Conservation (phyloP, 2,329 filamentous ascomycete species). For the Alternaria sp. region DNA sequence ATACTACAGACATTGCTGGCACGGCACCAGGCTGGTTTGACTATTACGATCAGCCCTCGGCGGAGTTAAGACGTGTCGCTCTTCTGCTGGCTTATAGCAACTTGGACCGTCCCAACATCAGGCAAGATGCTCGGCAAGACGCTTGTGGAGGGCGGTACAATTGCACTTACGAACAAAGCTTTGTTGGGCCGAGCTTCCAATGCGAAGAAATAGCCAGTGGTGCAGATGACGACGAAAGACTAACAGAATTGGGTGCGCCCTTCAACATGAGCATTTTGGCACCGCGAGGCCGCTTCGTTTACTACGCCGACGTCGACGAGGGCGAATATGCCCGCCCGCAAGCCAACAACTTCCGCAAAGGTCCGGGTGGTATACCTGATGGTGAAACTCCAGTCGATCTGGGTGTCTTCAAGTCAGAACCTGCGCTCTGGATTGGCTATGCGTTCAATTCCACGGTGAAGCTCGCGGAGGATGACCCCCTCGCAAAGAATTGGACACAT, state of each 20-base stretch:
- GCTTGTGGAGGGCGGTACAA: constrained; percentile 46
- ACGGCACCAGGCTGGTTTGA: constrained; percentile 37
- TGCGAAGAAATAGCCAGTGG: constrained; percentile 38
- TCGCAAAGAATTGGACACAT: constrained; percentile 35
- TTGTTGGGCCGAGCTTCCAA: constrained; percentile 42
- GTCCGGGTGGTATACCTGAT: constrained; percentile 40
- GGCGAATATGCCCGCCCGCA: constrained; percentile 41
- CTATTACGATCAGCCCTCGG: constrained; percentile 45
- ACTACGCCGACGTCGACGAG: constrained; percentile 35
- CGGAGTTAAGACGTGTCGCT: constrained; percentile 36
- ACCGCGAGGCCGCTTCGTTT: constrained; percentile 37
- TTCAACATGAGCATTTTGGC: constrained; percentile 41
- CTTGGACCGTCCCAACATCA: constrained; percentile 31
- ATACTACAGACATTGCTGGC: constrained; percentile 37
- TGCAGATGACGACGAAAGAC: constrained; percentile 20
- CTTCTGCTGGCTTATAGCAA: constrained; percentile 40
- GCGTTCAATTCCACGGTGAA: constrained; percentile 34
- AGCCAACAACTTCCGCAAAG: constrained; percentile 21
- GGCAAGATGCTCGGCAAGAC: constrained; percentile 40
- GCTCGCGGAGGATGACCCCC: constrained; percentile 26
- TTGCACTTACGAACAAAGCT: constrained; percentile 41
- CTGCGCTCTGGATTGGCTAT: constrained; percentile 46
- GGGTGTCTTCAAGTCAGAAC: constrained; percentile 39
- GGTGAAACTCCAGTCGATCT: constrained; percentile 28
- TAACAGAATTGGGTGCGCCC: constrained; percentile 34